Percentiles rank a stretch among this genome's conserved stretches.
Conservation (phyloP, 192 early-diverging fungal genomes). For the Backusella liffmaniae region DNA sequence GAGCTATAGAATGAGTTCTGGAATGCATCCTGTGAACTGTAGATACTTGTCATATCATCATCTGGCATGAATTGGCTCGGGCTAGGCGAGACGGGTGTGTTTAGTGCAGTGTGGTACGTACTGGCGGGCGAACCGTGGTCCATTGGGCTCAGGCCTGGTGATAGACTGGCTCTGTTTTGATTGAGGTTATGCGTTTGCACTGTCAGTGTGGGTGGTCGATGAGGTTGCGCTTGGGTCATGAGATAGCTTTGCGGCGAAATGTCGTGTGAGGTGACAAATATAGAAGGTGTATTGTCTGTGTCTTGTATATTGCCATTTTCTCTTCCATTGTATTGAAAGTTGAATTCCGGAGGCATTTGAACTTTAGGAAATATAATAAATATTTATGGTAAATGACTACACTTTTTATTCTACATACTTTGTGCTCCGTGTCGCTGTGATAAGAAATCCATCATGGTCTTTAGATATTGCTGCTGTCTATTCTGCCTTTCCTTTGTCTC, state of each 20-base stretch:
- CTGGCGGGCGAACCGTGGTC: constrained; percentile 17
- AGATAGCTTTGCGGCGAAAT: constrained; percentile 25
- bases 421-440: constrained; percentile 32
- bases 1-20: background rate
- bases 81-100: constrained; percentile 55
- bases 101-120: constrained; percentile 50
- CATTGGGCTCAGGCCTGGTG: background rate
- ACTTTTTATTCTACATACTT: background rate
- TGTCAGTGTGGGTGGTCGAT: constrained; percentile 26
- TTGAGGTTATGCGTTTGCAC: constrained; percentile 39
- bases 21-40: constrained; percentile 8
- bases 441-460: constrained; percentile 64
- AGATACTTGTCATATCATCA: constrained; percentile 20
- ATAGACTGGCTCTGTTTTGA: constrained; percentile 2
- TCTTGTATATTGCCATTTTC: background rate
- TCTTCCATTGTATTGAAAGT: constrained; percentile 22
- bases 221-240: constrained; percentile 15
- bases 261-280: constrained; percentile 58
- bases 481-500: constrained; percentile 67
- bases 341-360: constrained; percentile 25
- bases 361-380: constrained; percentile 1
- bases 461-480: constrained; percentile 66
- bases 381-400: too few relatives aligned
- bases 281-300: constrained; percentile 33
- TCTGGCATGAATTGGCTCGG: constrained; percentile 28